Base-by-base conservation (phyloP, 2,329 filamentous ascomycete species). In the Ascochyta rabiei region DNA sequence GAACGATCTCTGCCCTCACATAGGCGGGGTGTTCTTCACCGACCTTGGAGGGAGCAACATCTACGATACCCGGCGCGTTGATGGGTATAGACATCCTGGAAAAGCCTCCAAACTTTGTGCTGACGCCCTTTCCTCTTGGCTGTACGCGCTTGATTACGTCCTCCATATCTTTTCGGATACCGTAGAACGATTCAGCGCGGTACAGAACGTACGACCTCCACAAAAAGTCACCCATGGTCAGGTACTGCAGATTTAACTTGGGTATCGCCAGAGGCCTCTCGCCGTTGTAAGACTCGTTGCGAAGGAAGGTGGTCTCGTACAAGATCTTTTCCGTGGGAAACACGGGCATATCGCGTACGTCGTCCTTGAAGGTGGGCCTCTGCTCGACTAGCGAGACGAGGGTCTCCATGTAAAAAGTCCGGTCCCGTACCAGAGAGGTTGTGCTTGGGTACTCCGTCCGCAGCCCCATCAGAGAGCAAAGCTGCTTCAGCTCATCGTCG, bases 171-270 rank as follows among this genome's bases (percentile, higher is more conserved):
- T 92, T 93, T 40, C 92, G 86, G 56, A 99, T 93, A 56, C 91
- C 90, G 73, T 96, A 98, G 72, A 98, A 97, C 0, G 93, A 85
- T 74, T 99, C 95, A 54, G 88, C 90, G 35, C 93, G 87, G 72
- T 96, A 95, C 8, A 99, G 80, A 13, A 96, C 83, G 67, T 98
- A 88, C 0, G 93, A 92, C 59, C 96, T 86, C 92, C 93, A 99
- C n/a, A 99, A 78, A 66, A 99, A 99, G 74, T 99, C 95, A 2
- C 92, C 92, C 45, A 96, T 86, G 2, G 93, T 96, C 13, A 99
- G 81, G 75, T 99, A 99, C 70, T 99, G 95, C 24, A 99, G 80
- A 66, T 97, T 99, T 40, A 98, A 78, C 73, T 99, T 99, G 2
- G 95, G 95, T 38, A 99, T 86, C 2, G 95, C 91, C 53, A 99